Conservation (phyloP, 108 stramenopile genomes). For the Nitzschia palea region DNA sequence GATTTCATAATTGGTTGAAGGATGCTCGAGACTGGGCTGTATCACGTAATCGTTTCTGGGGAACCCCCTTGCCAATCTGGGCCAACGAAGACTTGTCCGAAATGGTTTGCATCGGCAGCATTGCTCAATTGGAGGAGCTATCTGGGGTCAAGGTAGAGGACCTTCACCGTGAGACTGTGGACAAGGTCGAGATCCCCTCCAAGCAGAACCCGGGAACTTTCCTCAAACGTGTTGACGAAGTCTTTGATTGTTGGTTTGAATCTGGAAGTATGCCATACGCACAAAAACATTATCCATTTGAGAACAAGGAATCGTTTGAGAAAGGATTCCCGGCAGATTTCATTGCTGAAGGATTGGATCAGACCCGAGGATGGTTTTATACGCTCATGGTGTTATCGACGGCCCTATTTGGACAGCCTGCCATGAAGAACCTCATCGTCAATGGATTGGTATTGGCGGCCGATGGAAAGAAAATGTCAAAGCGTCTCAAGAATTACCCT, state of each 20-base stretch:
- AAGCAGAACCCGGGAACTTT: constrained; percentile 87
- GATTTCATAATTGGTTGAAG: constrained; percentile 99
- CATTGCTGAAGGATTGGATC: constrained; percentile 99
- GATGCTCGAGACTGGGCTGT: constrained; percentile 99
- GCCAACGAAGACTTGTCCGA: constrained; percentile 91
- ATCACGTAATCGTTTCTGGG: constrained; percentile 98
- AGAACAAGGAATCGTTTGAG: constrained; percentile 96
- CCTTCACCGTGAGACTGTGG: constrained; percentile 95
- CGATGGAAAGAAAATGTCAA: constrained; percentile 99
- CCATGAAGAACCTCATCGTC: constrained; percentile 98
- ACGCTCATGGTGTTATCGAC: constrained; percentile 99
- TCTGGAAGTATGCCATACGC: constrained; percentile 99
- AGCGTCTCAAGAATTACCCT: constrained; percentile 98
- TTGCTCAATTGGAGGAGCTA: constrained; percentile 91
- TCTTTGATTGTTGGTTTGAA: constrained; percentile 99
- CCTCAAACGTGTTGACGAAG: constrained; percentile 94
- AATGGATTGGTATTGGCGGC: constrained; percentile 97
- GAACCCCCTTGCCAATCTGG: constrained; percentile 99
- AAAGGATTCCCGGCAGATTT: constrained; percentile 99
- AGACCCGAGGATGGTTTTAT: constrained; percentile 99
- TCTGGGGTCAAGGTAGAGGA: constrained; percentile 86
- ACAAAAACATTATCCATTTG: constrained; percentile 99
- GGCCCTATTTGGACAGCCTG: constrained; percentile 96
- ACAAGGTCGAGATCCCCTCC: constrained; percentile 94
- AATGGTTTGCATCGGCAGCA: constrained; percentile 92